A percentile compares a stretch with the other conserved stretches of the same genome.
These are phyloP conservation scores for Erigeron canadensis DNA, from an alignment of 129 eudicot genomes.

Conservation along the genomic window DNA sequence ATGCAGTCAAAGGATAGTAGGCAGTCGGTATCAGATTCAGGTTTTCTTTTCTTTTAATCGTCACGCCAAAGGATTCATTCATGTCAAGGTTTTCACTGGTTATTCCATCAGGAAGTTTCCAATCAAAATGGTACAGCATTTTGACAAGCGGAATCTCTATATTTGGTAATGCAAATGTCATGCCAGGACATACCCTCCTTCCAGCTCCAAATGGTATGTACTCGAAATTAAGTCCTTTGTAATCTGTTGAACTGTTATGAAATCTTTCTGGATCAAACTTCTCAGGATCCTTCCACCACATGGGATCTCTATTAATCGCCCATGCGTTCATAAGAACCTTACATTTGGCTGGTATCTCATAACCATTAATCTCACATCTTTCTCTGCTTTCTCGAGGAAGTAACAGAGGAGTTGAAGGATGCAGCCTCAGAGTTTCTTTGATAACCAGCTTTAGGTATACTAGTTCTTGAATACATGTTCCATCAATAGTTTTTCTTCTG, in stretches of 20 bases:
- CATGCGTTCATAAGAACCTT: slow-evolving; percentile 44
- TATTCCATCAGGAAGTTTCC: slow-evolving; percentile 47
- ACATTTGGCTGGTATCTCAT: slow-evolving; percentile 38
- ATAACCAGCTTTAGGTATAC: slow-evolving; percentile 34
- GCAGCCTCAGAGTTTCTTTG: slow-evolving; percentile 52
- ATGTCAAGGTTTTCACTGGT: slow-evolving; percentile 34
- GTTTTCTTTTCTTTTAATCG: slow-evolving; percentile 36
- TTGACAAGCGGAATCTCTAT: slow-evolving; percentile 37
- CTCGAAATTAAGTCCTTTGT: slow-evolving; percentile 41
- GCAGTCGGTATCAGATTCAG: slow-evolving; percentile 38
- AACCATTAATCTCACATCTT: slow-evolving; percentile 46
- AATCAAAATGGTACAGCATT: slow-evolving; percentile 51
- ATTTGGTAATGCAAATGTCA: slow-evolving; percentile 34
- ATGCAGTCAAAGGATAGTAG: slow-evolving; percentile 26
- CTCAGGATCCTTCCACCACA: slow-evolving; percentile 42
- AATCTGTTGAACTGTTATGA: slow-evolving; percentile 29
- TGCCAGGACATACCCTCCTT: slow-evolving; percentile 52
- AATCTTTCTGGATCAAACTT: slow-evolving; percentile 50
- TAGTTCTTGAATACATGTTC: slow-evolving; percentile 30
- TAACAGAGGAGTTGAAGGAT: slow-evolving; percentile 48
- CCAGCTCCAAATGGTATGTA: slow-evolving; percentile 54
- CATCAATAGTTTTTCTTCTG: slow-evolving; percentile 21
- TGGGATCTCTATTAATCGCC: slow-evolving; percentile 52
- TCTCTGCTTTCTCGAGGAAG: slow-evolving; percentile 51
- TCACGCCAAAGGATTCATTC: slow-evolving; percentile 44